Evolutionary conservation across 1,284 basidiomycete genomes (phyloP), one percentile per base, ranked within the genome.

Genomic region (Kwoniella shivajii): DNA sequence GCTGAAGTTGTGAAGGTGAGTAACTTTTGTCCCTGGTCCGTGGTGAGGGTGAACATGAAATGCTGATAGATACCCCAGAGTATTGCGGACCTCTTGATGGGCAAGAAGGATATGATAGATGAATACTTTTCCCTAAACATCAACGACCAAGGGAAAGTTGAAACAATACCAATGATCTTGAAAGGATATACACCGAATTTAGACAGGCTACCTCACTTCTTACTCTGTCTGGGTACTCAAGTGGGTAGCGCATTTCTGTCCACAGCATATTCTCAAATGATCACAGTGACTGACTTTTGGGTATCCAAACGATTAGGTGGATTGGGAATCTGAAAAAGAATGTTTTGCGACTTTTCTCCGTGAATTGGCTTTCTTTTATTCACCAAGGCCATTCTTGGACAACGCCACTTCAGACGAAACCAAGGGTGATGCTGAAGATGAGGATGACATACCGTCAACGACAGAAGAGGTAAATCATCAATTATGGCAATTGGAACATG

Each of bases 51-150:
- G n/a, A n/a, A n/a, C n/a, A n/a, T n/a, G n/a, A n/a, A n/a, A n/a
- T n/a, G n/a, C n/a, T n/a, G n/a, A n/a, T n/a, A n/a, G n/a, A n/a
- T n/a, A n/a, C n/a, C 13, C 2, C 44, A 75, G 66, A 64, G 62
- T 27, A 71, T 79, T 5, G 54, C 63, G 18, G 36, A 58, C 0
- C 52, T 75, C 3, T 60, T 84, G 9, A 50, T 76, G 9, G 71
- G 76, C 18, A 84, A 84, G 14, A 83, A 88, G 4, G 88, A 88
- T 11, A 97, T 99, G 94, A 79, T 99, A 1, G 80, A 85, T 9
- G 95, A 98, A 67, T 98, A 99, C 78, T 99, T 98, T 71, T 88
- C 86, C 0, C 74, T 99, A 20, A 76, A 80, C 36, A 86, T 97
- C 54, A 82, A 83, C 3, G 78, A 81, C 0, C 77, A 83, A 0